Evolutionary conservation across 2,329 filamentous ascomycete species (phyloP).

Genomic region (Dryadomyces quercivorus): DNA sequence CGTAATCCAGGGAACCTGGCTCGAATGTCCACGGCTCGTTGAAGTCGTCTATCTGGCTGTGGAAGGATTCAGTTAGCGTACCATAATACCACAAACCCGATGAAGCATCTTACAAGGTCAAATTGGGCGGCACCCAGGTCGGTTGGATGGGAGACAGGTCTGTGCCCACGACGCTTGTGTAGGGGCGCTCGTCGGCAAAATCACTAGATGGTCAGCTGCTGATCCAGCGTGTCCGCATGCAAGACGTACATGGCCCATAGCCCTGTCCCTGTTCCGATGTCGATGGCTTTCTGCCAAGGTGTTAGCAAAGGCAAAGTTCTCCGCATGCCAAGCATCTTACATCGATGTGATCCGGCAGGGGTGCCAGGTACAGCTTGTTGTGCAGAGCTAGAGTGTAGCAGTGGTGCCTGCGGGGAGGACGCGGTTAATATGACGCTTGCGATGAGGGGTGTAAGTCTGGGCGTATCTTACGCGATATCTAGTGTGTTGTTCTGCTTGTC

Average conservation of each 20-base stretch:
- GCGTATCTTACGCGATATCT: conserved; percentile 19
- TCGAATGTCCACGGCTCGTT: conserved; percentile 35
- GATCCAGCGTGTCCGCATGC: background rate
- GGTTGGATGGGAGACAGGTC: conserved; percentile 46
- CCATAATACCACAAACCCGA: background rate
- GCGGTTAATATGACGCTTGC: too few species aligned
- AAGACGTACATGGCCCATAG: conserved; percentile 29
- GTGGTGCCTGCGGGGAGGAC: conserved; percentile 12
- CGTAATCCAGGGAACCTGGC: conserved; percentile 38
- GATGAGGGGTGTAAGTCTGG: background rate
- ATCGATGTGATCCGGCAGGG: conserved; percentile 11
- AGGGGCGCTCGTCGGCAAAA: conserved; percentile 28
- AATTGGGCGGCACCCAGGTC: conserved; percentile 42
- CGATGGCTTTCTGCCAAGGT: background rate
- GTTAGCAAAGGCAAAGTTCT: background rate
- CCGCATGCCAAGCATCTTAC: background rate
- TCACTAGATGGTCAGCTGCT: conserved; percentile 26
- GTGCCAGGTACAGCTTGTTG: conserved; percentile 16
- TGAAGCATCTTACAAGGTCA: conserved; percentile 23
- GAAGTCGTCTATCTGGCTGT: conserved; percentile 45
- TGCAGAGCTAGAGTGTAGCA: conserved; percentile 13
- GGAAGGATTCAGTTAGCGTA: background rate
- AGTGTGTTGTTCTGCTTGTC: conserved; percentile 19
- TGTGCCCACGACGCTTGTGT: conserved; percentile 34
- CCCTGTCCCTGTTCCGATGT: conserved; percentile 40